Percentiles rank a stretch among this genome's conserved stretches.
Conservation (phyloP, 371 early-diverging fungal genomes). For the Gilbertella persicaria region DNA sequence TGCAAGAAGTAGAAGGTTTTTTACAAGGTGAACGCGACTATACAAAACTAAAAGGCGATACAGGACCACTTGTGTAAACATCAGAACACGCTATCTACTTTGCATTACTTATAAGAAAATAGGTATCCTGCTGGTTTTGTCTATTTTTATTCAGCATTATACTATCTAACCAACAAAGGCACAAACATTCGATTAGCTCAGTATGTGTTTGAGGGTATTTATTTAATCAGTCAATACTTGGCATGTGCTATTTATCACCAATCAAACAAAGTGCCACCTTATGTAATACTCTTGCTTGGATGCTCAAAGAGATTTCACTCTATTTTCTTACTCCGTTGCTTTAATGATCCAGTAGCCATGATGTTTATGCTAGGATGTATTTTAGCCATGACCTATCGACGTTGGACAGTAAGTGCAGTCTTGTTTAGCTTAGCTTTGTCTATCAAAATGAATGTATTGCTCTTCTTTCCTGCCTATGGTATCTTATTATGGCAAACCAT, state of each 20-base stretch:
- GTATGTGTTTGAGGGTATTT: conserved; percentile 77
- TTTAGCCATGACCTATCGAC: conserved; percentile 56
- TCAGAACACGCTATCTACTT: no score
- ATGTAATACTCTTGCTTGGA: conserved; percentile 59
- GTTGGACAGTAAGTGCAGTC: conserved; percentile 55
- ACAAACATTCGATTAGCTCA: conserved; percentile 73
- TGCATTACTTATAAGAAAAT: background rate
- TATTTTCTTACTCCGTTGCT: conserved; percentile 85
- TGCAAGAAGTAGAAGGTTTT: conserved; percentile 87
- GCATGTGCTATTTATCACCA: conserved; percentile 68
- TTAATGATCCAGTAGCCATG: conserved; percentile 93
- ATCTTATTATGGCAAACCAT: conserved; percentile 62
- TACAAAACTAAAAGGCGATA: conserved; percentile 78
- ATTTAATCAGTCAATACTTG: conserved; percentile 63
- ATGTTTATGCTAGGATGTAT: conserved; percentile 68
- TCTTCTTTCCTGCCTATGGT: conserved; percentile 88
- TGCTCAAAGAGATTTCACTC: conserved; percentile 87
- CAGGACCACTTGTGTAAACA: conserved; percentile 90
- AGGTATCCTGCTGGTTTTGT: conserved; percentile 96
- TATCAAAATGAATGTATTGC: conserved; percentile 91
- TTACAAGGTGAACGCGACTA: conserved; percentile 84
- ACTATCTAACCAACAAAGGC: conserved; percentile 72
- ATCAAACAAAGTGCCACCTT: conserved; percentile 60
- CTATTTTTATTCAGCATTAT: conserved; percentile 77
- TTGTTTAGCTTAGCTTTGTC: conserved; percentile 82